Evolutionary conservation across 1,284 basidiomycete species (phyloP).

Genomic region (Ceratobasidium sp.): DNA sequence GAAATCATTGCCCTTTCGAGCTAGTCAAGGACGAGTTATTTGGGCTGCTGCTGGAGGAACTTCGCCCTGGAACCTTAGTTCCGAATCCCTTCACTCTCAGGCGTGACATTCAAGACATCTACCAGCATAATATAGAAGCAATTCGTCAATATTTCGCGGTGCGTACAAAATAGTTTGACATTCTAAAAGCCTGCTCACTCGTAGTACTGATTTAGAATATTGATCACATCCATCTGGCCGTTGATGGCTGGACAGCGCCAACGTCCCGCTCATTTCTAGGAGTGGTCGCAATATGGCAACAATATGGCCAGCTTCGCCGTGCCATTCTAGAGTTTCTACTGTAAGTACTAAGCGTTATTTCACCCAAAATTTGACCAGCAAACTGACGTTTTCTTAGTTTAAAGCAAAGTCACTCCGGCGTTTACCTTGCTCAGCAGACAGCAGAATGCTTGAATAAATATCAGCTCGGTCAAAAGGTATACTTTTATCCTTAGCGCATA

Average conservation of each 20-base stretch:
- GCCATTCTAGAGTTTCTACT: background rate
- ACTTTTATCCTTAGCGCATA: background rate
- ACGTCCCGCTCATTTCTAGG: constrained; percentile 17
- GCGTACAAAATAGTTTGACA: background rate
- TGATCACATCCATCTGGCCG: background rate
- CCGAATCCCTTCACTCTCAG: constrained; percentile 7
- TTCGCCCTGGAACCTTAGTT: background rate
- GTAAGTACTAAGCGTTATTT: background rate
- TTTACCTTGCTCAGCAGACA: constrained; percentile 1
- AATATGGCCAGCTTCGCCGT: background rate
- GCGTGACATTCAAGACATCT: constrained; percentile 3
- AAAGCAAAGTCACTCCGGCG: background rate
- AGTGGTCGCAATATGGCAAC: constrained; percentile 6
- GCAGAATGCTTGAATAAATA: constrained; percentile 19
- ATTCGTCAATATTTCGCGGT: constrained; percentile 5
- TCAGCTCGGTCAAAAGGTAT: background rate
- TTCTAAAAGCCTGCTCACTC: background rate
- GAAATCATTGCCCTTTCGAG: constrained; percentile 18
- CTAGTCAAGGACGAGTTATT: constrained; percentile 15
- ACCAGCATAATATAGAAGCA: background rate
- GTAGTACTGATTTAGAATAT: background rate
- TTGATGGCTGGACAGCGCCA: no score
- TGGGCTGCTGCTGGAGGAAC: background rate
- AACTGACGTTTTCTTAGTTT: background rate
- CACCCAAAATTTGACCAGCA: background rate